These are phyloP conservation scores for Monilinia polystroma DNA, from an alignment of 2,329 filamentous ascomycete species.

Conservation along the genomic window DNA sequence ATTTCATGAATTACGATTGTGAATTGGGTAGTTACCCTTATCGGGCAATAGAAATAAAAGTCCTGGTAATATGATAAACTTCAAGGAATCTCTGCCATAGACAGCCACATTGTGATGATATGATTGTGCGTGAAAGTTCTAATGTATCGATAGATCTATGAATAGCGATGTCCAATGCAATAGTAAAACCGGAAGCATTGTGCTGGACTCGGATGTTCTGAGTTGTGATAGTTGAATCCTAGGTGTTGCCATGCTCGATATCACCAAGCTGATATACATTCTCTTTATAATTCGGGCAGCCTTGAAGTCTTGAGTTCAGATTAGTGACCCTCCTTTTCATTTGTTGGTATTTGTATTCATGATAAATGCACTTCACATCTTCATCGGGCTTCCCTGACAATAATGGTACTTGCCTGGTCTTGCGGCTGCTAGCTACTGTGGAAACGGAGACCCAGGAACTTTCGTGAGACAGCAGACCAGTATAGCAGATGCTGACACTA, in stretches of 20 bases:
- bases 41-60: conserved; percentile 1
- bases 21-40: conserved; percentile 11
- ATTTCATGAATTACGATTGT: conserved; percentile 29
- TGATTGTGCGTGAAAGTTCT: neutral
- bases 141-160: neutral
- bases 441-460: neutral
- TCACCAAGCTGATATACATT: neutral
- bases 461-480: too few relatives aligned
- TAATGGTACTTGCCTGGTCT: neutral
- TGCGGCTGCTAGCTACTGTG: neutral
- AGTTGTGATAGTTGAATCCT: neutral
- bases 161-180: neutral
- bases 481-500: conserved; percentile 4
- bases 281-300: neutral
- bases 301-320: neutral
- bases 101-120: neutral
- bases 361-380: neutral
- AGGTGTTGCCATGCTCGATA: neutral
- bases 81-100: neutral
- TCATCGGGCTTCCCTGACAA: neutral
- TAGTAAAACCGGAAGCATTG: neutral
- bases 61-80: conserved; percentile 4
- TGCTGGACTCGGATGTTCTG: neutral
- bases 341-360: neutral
- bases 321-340: too few relatives aligned